phyloP scores from a whole-genome alignment of 129 eudicot species.

The Erigeron canadensis region DNA sequence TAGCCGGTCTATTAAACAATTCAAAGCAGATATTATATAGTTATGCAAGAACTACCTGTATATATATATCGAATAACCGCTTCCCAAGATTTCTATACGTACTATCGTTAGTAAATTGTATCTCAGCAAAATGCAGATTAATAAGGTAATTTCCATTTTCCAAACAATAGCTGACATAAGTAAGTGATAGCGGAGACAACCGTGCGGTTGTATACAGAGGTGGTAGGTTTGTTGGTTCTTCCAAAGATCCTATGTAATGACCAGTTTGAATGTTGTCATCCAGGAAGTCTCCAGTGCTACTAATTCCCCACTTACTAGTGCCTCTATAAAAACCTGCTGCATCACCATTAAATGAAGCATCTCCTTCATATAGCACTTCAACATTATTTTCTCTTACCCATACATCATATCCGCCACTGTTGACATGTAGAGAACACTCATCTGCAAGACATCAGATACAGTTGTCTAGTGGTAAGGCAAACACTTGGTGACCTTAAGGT shows the following conservation, averaged over 20 bases:
- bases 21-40: background rate
- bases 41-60: constrained; percentile 45
- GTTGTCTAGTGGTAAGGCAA: constrained; percentile 2
- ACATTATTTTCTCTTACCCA: constrained; percentile 7
- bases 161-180: constrained; percentile 67
- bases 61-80: constrained; percentile 65
- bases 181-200: constrained; percentile 57
- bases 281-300: constrained; percentile 71
- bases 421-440: constrained; percentile 73
- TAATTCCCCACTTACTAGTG: constrained; percentile 57
- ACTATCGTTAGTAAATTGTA: constrained; percentile 48
- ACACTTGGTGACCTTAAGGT: too few species aligned
- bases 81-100: constrained; percentile 57
- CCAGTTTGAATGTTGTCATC: constrained; percentile 51
- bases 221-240: constrained; percentile 39
- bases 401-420: constrained; percentile 73
- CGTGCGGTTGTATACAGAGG: constrained; percentile 59
- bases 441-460: constrained; percentile 5
- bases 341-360: constrained; percentile 43
- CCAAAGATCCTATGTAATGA: constrained; percentile 24
- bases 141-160: constrained; percentile 65
- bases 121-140: constrained; percentile 65
- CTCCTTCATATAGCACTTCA: constrained; percentile 62
- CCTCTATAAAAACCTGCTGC: constrained; percentile 38
- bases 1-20: too few species aligned